Base-by-base conservation (phyloP, 352 stramenopile genomes). In the Globisporangium splendens region DNA sequence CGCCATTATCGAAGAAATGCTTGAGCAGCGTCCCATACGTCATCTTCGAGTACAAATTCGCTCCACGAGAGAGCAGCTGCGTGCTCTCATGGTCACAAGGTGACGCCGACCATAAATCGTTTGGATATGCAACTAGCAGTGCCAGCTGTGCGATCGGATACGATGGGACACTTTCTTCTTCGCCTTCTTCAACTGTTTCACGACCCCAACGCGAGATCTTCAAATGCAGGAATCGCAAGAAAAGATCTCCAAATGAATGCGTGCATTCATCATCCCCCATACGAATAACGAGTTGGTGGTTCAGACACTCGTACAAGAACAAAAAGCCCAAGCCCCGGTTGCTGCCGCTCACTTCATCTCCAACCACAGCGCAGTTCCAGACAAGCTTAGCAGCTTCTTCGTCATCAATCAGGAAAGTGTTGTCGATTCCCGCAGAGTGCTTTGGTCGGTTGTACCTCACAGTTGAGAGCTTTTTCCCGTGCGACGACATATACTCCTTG, bases 361-460 rank as follows among this genome's bases (percentile, higher is more conserved):
- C 81, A 24, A 95, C 75, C 35, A 93, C 70, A 0, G 77, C 77
- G 31, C 83, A 91, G 43, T 93, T 91, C 86, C 86, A 95, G 7
- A 93, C 70, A 1, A 95, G 69, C 56, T 93, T 93, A 5, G 78
- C 74, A 3, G 73, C 72, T 63, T 93, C 86, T 59, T 90, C 83
- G 14, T 92, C 83, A 22, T 91, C 79, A 52, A 95, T 70, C 13
- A 91, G 56, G 38, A 82, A 89, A n/a, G 66, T 74, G 39, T 83
- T 83, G 54, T 86, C 66, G 14, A 82, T 75, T 3, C 72, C 69
- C 0, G 71, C 59, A 31, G 57, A 56, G 50, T 89, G 72, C 51
- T 91, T 91, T 13, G 84, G 85, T 50, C 83, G 80, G 65, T 91
- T 92, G 61, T 95, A 95, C 6, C 85, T 75, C 44, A 95, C 79